Conservation (phyloP, 768 basidiomycete genomes). For the Botryobasidium botryosum region DNA sequence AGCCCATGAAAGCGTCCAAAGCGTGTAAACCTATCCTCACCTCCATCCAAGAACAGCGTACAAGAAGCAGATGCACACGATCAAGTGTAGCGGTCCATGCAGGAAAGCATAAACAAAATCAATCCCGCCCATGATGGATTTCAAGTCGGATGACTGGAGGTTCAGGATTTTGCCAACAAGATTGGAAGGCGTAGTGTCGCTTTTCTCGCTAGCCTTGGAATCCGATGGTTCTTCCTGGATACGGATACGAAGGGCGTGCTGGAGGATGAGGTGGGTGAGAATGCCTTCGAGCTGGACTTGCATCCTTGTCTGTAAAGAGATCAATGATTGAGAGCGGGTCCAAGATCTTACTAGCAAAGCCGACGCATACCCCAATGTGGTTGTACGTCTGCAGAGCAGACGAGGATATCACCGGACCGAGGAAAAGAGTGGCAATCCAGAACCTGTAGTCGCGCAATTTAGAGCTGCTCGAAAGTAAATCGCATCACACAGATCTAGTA, state of each 20-base stretch:
- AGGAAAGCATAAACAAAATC: constrained; percentile 20
- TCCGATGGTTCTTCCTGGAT: constrained; percentile 26
- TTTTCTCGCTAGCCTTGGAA: constrained; percentile 7
- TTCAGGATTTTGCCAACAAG: constrained; percentile 68
- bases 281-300: constrained; percentile 35
- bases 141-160: constrained; percentile 47
- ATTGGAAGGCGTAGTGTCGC: constrained; percentile 23
- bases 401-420: background rate
- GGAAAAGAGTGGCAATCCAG: background rate
- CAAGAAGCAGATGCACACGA: constrained; percentile 26
- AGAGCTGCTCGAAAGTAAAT: no score
- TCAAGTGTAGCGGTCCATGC: constrained; percentile 26
- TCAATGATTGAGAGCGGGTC: background rate
- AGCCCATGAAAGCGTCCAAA: no score
- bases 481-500: no score
- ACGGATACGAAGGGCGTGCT: constrained; percentile 58
- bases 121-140: constrained; percentile 22
- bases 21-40: no score
- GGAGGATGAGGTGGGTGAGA: constrained; percentile 54
- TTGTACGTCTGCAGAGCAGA: background rate
- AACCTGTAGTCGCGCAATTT: no score
- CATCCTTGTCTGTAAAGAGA: constrained; percentile 21
- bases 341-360: background rate
- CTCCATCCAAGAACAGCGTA: constrained; percentile 37
- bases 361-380: background rate